A percentile compares a stretch with the other conserved stretches of the same genome.
Conservation (phyloP, 2,329 filamentous ascomycete genomes). For the Davidsoniella neocaledoniae region DNA sequence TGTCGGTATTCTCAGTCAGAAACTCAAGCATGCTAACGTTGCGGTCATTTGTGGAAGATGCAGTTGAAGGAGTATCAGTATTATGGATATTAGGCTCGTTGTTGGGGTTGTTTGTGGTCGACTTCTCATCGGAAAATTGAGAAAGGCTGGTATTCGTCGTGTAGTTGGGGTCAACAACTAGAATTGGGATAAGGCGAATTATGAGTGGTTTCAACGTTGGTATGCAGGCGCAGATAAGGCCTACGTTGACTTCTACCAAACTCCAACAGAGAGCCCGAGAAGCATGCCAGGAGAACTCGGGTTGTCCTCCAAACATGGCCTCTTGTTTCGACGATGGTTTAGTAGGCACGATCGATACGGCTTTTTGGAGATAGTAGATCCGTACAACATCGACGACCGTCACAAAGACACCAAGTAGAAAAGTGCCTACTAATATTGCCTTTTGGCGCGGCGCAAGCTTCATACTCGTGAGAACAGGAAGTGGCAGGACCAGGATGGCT, state of each 20-base stretch:
- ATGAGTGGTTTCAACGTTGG: constrained; percentile 80
- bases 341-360: constrained; percentile 31
- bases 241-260: constrained; percentile 76
- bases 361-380: constrained; percentile 76
- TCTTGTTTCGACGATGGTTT: constrained; percentile 21
- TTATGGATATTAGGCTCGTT: background rate
- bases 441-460: constrained; percentile 73
- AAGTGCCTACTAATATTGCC: constrained; percentile 70
- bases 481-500: constrained; percentile 70
- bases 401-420: constrained; percentile 74
- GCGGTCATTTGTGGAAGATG: background rate
- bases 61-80: background rate
- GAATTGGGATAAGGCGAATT: constrained; percentile 41
- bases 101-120: background rate
- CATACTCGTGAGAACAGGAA: constrained; percentile 79
- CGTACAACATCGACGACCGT: constrained; percentile 76
- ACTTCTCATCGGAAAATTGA: background rate
- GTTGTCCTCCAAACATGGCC: constrained; percentile 33
- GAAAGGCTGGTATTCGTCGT: constrained; percentile 5
- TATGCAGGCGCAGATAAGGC: constrained; percentile 82
- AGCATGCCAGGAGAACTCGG: constrained; percentile 53
- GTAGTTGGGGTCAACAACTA: constrained; percentile 31
- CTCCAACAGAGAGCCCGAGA: constrained; percentile 87
- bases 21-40: constrained; percentile 8
- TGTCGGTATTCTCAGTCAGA: constrained; percentile 6